Conservation (phyloP, 2,329 filamentous ascomycete genomes). For the Tolypocladium pustulatum region DNA sequence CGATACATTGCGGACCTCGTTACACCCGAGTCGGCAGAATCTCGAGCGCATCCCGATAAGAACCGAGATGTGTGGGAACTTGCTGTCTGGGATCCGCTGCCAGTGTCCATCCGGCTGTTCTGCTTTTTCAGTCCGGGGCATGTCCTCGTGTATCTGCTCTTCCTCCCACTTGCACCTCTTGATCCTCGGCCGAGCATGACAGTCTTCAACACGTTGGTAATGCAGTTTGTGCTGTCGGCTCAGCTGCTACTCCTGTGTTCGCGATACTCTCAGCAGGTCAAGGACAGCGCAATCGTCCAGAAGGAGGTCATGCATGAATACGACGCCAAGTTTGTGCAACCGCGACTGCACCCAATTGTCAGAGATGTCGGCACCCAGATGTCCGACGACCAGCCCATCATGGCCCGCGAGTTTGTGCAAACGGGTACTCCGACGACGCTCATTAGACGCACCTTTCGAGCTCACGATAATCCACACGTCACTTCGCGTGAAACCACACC, state of each 20-base stretch:
- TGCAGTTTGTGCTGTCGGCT: conserved; percentile 63
- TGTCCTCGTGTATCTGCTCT: conserved; percentile 80
- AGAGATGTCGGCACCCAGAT: conserved; percentile 72
- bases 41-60: conserved; percentile 73
- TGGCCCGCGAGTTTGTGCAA: conserved; percentile 32
- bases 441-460: conserved; percentile 67
- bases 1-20: conserved; percentile 62
- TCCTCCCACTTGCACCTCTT: conserved; percentile 64
- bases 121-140: conserved; percentile 91
- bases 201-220: conserved; percentile 69
- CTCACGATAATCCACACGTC: conserved; percentile 72
- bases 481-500: conserved; percentile 47
- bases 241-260: conserved; percentile 67
- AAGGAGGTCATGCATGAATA: conserved; percentile 93
- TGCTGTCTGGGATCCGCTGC: conserved; percentile 84
- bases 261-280: conserved; percentile 72
- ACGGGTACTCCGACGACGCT: conserved; percentile 46
- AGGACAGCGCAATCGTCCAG: conserved; percentile 75
- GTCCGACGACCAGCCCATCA: conserved; percentile 34
- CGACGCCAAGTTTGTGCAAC: conserved; percentile 90
- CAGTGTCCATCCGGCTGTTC: conserved; percentile 71
- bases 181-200: conserved; percentile 79
- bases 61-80: conserved; percentile 90
- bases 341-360: conserved; percentile 71
- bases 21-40: conserved; percentile 60